Evolutionary conservation across 345 rosid species (phyloP).

Genomic region (Brassica nigra): DNA sequence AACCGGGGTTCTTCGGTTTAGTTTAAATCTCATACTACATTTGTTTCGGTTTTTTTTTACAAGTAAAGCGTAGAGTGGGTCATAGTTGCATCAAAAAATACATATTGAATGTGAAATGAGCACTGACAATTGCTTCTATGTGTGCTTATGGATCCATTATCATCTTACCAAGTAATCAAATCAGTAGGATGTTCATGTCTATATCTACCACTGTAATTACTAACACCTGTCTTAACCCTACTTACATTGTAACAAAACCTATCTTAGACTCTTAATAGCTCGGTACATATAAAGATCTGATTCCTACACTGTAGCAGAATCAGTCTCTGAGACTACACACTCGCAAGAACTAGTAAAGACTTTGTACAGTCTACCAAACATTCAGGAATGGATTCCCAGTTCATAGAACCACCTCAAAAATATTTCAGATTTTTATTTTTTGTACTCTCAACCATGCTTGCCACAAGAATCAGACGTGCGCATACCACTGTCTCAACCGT

Average conservation of each 20-base stretch:
- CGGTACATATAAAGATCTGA: neutral
- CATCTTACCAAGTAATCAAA: neutral
- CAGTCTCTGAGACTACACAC: neutral
- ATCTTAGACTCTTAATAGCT: neutral
- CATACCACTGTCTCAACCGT: no score
- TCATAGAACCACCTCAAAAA: neutral
- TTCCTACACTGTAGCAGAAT: neutral
- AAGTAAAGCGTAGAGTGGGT: no score
- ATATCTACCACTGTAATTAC: neutral
- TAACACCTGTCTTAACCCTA: no score
- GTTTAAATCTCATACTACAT: no score
- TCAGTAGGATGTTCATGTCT: neutral
- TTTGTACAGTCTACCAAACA: neutral
- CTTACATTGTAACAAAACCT: neutral
- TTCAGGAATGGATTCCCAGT: neutral
- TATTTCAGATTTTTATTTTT: neutral
- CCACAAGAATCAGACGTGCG: neutral
- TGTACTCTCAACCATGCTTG: neutral
- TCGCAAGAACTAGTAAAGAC: neutral
- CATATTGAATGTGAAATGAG: no score
- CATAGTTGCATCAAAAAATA: no score
- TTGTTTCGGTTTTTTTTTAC: no score
- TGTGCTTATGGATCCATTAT: neutral
- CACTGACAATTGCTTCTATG: no score
- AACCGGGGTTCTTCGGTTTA: no score